Evolutionary conservation across 2,329 filamentous ascomycete genomes (phyloP).

Genomic region (Penicillium rolfsii): DNA sequence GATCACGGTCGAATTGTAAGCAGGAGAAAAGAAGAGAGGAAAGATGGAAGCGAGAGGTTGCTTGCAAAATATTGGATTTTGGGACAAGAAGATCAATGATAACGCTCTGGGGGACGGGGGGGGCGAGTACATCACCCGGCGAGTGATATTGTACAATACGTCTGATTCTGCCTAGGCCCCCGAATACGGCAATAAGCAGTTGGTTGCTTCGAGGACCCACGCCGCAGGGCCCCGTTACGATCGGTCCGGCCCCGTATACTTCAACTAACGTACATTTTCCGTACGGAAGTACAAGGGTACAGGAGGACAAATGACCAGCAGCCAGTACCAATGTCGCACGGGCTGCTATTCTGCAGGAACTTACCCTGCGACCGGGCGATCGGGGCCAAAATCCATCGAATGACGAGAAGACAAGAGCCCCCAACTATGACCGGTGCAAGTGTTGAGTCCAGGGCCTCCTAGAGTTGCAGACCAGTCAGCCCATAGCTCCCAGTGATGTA

Average conservation of each 20-base stretch:
- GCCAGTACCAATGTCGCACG: neutral
- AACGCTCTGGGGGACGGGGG: no score
- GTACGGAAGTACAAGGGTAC: no score
- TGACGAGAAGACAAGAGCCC: neutral
- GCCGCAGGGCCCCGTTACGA: neutral
- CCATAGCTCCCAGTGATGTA: neutral
- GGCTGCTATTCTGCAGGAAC: neutral
- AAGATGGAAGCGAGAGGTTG: neutral
- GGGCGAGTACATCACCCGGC: neutral
- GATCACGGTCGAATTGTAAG: neutral
- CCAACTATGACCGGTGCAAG: neutral
- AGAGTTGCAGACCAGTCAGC: neutral
- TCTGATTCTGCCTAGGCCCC: neutral
- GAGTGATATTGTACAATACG: neutral
- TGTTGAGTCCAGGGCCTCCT: neutral
- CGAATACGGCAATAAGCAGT: slow-evolving; percentile 8
- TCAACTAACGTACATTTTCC: no score
- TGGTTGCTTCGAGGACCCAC: neutral
- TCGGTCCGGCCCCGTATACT: neutral
- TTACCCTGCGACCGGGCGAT: neutral
- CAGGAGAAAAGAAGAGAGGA: neutral
- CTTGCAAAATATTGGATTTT: neutral
- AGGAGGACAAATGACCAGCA: no score
- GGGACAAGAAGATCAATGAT: neutral
- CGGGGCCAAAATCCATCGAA: neutral